Percentiles rank a stretch among this genome's conserved stretches.
phyloP scores from a whole-genome alignment of 1,284 basidiomycete genomes.

The Microbotryum scabiosae region DNA sequence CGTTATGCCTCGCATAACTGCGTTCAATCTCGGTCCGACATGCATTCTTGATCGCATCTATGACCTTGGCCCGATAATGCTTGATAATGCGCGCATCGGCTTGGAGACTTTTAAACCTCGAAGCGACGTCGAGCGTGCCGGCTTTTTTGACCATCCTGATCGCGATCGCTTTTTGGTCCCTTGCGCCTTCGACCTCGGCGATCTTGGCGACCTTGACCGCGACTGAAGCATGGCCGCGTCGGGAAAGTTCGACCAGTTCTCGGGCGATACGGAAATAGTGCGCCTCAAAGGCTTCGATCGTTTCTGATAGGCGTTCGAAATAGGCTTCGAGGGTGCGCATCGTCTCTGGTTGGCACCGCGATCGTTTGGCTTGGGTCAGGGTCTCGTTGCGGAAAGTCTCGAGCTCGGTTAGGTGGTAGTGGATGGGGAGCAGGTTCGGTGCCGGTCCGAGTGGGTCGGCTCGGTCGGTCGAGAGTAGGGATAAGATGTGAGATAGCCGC shows the following conservation, averaged over 20 bases:
- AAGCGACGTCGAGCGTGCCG: slow-evolving; percentile 75
- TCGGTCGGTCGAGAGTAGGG: slow-evolving; percentile 66
- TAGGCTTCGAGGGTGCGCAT: slow-evolving; percentile 56
- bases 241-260: slow-evolving; percentile 69
- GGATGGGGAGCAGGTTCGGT: slow-evolving; percentile 78
- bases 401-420: slow-evolving; percentile 79
- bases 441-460: slow-evolving; percentile 67
- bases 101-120: slow-evolving; percentile 82
- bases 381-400: slow-evolving; percentile 90
- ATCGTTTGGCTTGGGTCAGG: slow-evolving; percentile 77
- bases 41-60: slow-evolving; percentile 62
- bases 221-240: slow-evolving; percentile 70
- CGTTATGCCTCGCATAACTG: slow-evolving; percentile 14
- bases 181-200: slow-evolving; percentile 81
- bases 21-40: slow-evolving; percentile 23
- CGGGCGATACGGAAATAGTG: slow-evolving; percentile 72
- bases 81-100: slow-evolving; percentile 91
- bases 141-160: slow-evolving; percentile 90
- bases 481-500: slow-evolving; percentile 68
- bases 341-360: slow-evolving; percentile 25
- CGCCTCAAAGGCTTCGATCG: slow-evolving; percentile 70
- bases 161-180: slow-evolving; percentile 91
- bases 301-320: slow-evolving; percentile 77
- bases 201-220: slow-evolving; percentile 89
- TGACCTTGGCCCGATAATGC: slow-evolving; percentile 86